Conservation (phyloP, 1,284 basidiomycete genomes). For the Ustilago shanxiensis region DNA sequence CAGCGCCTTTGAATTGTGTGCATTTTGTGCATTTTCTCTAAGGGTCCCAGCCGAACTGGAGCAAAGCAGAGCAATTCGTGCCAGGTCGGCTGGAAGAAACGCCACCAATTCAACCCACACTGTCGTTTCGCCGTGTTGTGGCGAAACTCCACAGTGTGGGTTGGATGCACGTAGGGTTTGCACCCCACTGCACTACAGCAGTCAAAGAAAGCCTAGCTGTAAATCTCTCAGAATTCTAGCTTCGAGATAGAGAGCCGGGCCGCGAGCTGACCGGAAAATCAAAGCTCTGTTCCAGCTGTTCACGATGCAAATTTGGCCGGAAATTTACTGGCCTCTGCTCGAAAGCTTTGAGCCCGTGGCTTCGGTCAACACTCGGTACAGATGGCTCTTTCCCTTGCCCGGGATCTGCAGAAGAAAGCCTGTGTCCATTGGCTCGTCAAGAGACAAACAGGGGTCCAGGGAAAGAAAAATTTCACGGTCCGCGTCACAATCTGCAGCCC, state of each 20-base stretch:
- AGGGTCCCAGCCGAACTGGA: constrained; percentile 36
- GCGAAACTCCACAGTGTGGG: background rate
- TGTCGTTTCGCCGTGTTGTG: background rate
- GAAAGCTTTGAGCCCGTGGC: background rate
- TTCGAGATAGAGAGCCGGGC: background rate
- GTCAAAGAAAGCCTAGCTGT: no score
- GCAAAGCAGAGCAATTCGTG: constrained; percentile 30
- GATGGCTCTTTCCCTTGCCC: background rate
- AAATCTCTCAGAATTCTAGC: no score
- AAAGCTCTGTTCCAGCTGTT: constrained; percentile 6
- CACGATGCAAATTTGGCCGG: background rate
- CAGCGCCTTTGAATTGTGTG: background rate
- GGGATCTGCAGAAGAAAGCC: constrained; percentile 16
- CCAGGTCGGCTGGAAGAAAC: constrained; percentile 44
- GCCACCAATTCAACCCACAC: background rate
- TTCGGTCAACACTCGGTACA: constrained; percentile 4
- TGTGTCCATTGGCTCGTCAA: background rate
- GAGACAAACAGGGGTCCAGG: constrained; percentile 18
- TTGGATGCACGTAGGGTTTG: constrained; percentile 35
- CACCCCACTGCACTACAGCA: background rate
- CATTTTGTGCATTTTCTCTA: constrained; percentile 9
- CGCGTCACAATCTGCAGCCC: constrained; percentile 15
- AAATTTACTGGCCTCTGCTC: background rate
- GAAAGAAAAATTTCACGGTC: constrained; percentile 4
- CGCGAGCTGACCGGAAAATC: background rate